phyloP scores from a whole-genome alignment of 2,329 filamentous ascomycete species.

The Teratosphaeriaceae sp. region DNA sequence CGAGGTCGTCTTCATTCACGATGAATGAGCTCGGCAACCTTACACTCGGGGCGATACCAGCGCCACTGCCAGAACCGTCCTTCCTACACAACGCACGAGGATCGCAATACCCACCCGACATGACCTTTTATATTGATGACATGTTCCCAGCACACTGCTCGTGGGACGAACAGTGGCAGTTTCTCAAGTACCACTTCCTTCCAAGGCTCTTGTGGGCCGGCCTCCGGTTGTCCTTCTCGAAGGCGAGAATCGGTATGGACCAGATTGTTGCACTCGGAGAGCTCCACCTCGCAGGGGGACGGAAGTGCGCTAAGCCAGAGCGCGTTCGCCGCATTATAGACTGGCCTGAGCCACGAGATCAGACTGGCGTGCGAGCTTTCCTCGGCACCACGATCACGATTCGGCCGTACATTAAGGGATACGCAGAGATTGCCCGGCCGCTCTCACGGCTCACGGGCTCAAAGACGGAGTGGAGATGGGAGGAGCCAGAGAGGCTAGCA shows the following conservation, averaged over 20 bases:
- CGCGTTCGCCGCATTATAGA: neutral
- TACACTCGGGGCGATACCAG: neutral
- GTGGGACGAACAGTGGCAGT: neutral
- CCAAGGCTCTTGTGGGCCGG: neutral
- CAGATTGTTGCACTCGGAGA: neutral
- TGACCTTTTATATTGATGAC: neutral
- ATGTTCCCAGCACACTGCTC: neutral
- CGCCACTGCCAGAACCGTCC: neutral
- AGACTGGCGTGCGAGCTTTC: neutral
- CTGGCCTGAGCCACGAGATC: neutral
- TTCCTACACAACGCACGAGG: neutral
- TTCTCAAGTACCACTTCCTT: neutral
- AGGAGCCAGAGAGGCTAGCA: neutral
- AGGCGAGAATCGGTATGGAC: neutral
- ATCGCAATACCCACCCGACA: neutral
- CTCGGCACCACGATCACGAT: neutral
- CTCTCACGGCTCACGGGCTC: neutral
- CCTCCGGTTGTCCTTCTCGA: neutral
- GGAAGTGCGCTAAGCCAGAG: neutral
- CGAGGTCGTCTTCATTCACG: neutral
- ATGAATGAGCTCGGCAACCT: neutral
- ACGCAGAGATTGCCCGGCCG: neutral
- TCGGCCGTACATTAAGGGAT: neutral
- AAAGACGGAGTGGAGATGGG: neutral
- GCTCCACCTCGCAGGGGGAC: neutral